Evolutionary conservation across 2,329 filamentous ascomycete genomes (phyloP), one percentile per base, ranked within the genome.

Genomic region (Verticillium zaregamsianum): DNA sequence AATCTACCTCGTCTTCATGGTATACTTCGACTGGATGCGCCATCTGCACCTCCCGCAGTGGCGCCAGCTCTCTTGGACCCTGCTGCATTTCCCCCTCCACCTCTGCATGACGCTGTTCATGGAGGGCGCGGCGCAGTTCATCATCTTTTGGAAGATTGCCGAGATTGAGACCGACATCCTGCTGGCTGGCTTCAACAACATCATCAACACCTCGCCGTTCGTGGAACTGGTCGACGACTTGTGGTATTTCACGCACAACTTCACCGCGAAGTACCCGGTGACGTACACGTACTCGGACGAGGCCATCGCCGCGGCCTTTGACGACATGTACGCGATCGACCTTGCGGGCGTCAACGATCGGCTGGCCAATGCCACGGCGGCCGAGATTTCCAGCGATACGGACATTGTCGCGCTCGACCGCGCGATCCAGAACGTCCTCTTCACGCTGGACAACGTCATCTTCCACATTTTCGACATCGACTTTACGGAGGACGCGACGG

Each of bases 11-110:
- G 71, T 81, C 58, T 81, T 80, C 67, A 74, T 81, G 59, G 68
- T 79, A 39, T 80, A 81, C 63, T 82, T 90, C 60, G 79, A 89
- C 66, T 89, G 85, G 83, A 85, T 88, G 72, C 87, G 88, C 68
- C 85, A 85, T 58, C 81, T 86, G 62, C 80, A 87, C 35, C 83
- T 81, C 77, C 71, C 84, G 72, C 62, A 78, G 71, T 76, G 85
- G 55, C 80, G 84, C 5, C 87, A 90, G 65, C 83, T 87, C 58
- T 72, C 86, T 59, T 87, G 84, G 84, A 79, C 81, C 0, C 61
- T 78, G 2, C 70, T 86, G 1, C 87, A 89, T 72, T 84, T 88
- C 63, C 86, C 86, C 0, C 85, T 89, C 66, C 86, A 90, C 65
- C 78, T 89, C 2, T 76, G 83, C 6, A 80, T 90, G 35, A 82